Base-by-base conservation (phyloP, 805 yeast genomes). In the Saccharomycopsis capsularis region DNA sequence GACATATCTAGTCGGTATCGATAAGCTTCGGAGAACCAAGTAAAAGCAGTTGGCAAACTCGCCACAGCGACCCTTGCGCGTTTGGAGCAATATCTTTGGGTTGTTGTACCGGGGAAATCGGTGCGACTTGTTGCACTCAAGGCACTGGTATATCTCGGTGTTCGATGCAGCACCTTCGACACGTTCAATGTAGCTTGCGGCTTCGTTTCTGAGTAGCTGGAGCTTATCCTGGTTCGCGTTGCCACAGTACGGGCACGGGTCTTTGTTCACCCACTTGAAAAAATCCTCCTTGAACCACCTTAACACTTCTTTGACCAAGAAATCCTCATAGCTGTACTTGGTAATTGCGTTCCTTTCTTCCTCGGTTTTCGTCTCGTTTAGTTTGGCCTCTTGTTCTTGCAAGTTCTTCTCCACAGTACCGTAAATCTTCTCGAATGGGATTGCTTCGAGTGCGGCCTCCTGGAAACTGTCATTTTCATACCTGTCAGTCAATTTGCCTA, bases 1-100 rank as follows among this genome's bases (percentile, higher is more conserved):
- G 2, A 90, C 68, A 59, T 83, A 89, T 45, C 98, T 66, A 9
- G 40, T 45, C 1, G 78, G 76, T 3, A 79, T 59, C 0, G 82
- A 85, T 39, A 90, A 66, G 0, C 95, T 78, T 24, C 80, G 71
- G 47, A 90, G 66, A 2, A 89, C 65, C 32, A 87, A 67, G 40
- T 85, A 73, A 60, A 90, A 89, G 54, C 91, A 79, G 57, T 85
- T 85, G 48, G 90, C 91, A 95, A 95, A 91, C 63, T 91, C 98
- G 1, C 98, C 98, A 65, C 98, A 91, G 42, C 98, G 71, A 0
- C 98, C 98, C 30, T 61, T 60, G 39, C 87, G 67, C 0, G 82
- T 75, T 25, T 75, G 68, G 15, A 91, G 63, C 22, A 91, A 65
- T 51, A 74, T 76, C 1, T 65, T 66, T 0, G 91, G 84, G 53